A percentile compares a stretch with the other conserved stretches of the same genome.
Evolutionary conservation across 306 rosid species (phyloP).

Genomic region (Rosa multiflora): DNA sequence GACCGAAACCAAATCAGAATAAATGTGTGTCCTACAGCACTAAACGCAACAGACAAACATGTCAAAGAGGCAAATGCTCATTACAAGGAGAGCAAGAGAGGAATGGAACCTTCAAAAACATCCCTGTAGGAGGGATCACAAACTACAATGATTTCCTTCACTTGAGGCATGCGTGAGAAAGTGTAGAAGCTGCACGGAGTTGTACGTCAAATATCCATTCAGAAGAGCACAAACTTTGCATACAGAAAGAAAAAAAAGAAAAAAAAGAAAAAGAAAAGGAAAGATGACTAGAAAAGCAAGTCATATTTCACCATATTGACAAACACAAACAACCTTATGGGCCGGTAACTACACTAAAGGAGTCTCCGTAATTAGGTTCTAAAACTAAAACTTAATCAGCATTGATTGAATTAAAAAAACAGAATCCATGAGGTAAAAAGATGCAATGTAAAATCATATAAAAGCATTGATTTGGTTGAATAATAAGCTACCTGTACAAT

Average conservation of each 20-base stretch:
- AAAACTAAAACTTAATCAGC: constrained; percentile 4
- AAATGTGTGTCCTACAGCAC: constrained; percentile 11
- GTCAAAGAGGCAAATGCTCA: background rate
- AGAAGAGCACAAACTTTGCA: constrained; percentile 4
- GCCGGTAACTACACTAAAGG: constrained; percentile 1
- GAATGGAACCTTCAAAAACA: constrained; percentile 61
- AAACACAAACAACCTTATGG: background rate
- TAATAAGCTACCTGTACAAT: constrained; percentile 57
- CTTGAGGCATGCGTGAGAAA: constrained; percentile 66
- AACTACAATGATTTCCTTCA: constrained; percentile 82
- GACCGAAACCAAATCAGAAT: constrained; percentile 9
- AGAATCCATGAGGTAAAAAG: background rate
- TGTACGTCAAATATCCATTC: constrained; percentile 12
- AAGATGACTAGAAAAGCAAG: background rate
- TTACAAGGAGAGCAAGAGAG: constrained; percentile 9
- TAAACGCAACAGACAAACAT: background rate
- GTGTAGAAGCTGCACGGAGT: constrained; percentile 69
- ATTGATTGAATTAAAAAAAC: background rate
- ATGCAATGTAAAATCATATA: background rate
- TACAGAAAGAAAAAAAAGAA: background rate
- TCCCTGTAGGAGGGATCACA: constrained; percentile 93
- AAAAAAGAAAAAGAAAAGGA: background rate
- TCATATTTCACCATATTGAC: background rate
- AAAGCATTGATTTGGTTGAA: background rate
- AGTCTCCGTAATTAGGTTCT: background rate